Base-by-base conservation (phyloP, 2,329 filamentous ascomycete species). In the Neonectria sp. region DNA sequence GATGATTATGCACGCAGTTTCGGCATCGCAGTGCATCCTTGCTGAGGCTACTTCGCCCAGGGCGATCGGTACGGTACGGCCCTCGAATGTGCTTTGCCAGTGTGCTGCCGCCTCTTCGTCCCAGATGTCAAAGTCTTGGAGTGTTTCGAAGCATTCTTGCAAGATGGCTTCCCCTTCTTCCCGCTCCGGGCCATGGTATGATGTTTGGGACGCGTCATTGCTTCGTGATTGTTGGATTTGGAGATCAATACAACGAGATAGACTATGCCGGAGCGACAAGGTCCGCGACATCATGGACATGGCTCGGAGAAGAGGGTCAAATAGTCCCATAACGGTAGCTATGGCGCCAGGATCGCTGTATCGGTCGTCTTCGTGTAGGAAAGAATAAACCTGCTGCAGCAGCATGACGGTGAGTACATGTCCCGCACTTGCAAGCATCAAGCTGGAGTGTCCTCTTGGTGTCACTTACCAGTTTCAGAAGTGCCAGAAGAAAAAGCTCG, bases 1-100 rank as follows among this genome's bases (percentile, higher is more conserved):
- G 25, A 80, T 75, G 37, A 80, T 76, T 31, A 72, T 79, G 59
- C 78, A 80, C 0, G 78, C 78, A 9, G 78, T 79, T 53, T 79
- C 76, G 2, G 72, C 67, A 48, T 80, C 78, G 60, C 74, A 80
- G 59, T 73, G 71, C 4, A 55, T 69, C 5, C 45, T 65, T 3
- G 59, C 69, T 1, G 69, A 61, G 4, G 49, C 64, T 40, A 78
- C 70, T 24, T 76, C 67, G 4, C 78, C 78, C 4, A 80, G 69
- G 1, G 67, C 63, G 1, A 74, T 77, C 6, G 78, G 78, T 3
- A 72, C 63, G 2, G 66, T 69, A 17, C 77, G 77, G 0, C 71
- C 73, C 48, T 78, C 71, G 7, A 80, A 79, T 5, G 70, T 78
- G 55, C 24, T 72, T 24, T 76, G 71, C 78, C 78, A 80, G 24